Evolutionary conservation across 345 rosid species (phyloP).

Genomic region (Ceriops zippeliana): DNA sequence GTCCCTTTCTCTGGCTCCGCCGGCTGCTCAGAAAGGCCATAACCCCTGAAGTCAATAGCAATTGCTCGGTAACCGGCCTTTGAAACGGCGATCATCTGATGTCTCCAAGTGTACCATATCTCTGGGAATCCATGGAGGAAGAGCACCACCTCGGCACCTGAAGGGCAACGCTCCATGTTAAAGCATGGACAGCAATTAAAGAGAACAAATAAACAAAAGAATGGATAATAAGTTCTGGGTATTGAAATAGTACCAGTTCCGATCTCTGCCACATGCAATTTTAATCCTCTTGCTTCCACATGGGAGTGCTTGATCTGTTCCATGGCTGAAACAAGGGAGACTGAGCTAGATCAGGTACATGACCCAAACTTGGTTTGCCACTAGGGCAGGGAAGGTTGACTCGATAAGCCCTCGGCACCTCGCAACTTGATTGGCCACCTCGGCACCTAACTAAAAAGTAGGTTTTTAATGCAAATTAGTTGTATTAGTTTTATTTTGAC

Average conservation of each 20-base stretch:
- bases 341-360: too few relatives aligned
- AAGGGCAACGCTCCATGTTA: not conserved
- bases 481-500: too few relatives aligned
- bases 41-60: slow-evolving; percentile 42
- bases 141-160: slow-evolving; percentile 27
- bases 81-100: slow-evolving; percentile 39
- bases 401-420: too few relatives aligned
- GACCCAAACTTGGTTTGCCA: too few relatives aligned
- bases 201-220: not conserved
- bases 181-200: not conserved
- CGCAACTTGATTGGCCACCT: too few relatives aligned
- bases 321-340: slow-evolving; percentile 14
- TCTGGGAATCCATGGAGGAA: slow-evolving; percentile 46
- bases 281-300: slow-evolving; percentile 37
- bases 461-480: too few relatives aligned
- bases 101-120: slow-evolving; percentile 46
- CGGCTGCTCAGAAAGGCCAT: slow-evolving; percentile 41
- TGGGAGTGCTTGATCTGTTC: slow-evolving; percentile 43
- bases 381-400: too few relatives aligned
- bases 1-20: slow-evolving; percentile 38
- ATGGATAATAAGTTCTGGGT: not conserved
- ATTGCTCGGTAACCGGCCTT: slow-evolving; percentile 34
- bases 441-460: too few relatives aligned
- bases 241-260: slow-evolving; percentile 33
- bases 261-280: slow-evolving; percentile 47